Evolutionary conservation across 2,329 filamentous ascomycete species (phyloP).

Genomic region (Curvularia lunata): DNA sequence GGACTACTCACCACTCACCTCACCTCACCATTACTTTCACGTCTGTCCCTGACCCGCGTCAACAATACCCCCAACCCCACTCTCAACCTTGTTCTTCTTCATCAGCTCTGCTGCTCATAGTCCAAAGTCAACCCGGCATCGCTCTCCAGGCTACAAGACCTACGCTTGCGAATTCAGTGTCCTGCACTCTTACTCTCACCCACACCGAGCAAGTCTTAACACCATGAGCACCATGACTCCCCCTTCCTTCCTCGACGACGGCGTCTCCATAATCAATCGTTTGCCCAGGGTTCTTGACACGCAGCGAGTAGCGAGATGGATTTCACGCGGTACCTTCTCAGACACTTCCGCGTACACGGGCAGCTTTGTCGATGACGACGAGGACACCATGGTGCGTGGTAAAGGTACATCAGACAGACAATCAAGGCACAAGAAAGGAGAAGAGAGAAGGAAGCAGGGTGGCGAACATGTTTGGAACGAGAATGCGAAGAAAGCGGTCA

Average conservation of each 20-base stretch:
- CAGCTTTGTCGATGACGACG: slow-evolving; percentile 41
- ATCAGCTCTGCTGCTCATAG: slow-evolving; percentile 5
- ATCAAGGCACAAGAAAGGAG: slow-evolving; percentile 23
- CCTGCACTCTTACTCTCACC: slow-evolving; percentile 3
- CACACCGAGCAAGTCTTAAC: not conserved
- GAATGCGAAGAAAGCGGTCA: slow-evolving; percentile 29
- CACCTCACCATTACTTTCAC: slow-evolving; percentile 9
- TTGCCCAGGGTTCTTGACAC: slow-evolving; percentile 14
- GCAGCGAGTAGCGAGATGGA: slow-evolving; percentile 21
- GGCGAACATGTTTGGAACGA: slow-evolving; percentile 25
- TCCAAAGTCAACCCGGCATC: not conserved
- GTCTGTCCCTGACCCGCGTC: not conserved
- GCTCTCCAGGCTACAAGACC: not conserved
- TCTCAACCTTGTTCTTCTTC: slow-evolving; percentile 5
- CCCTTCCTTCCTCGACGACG: slow-evolving; percentile 36
- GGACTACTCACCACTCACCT: not conserved
- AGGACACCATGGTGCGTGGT: slow-evolving; percentile 23
- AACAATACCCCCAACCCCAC: slow-evolving; percentile 4
- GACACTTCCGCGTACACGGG: slow-evolving; percentile 26
- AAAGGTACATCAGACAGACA: slow-evolving; percentile 10
- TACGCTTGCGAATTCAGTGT: no score
- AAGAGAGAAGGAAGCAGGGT: not conserved
- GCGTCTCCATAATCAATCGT: slow-evolving; percentile 23
- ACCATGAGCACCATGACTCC: slow-evolving; percentile 26
- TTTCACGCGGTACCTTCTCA: slow-evolving; percentile 10